Conservation (phyloP, 2,329 filamentous ascomycete species). For the Stagonosporopsis tanaceti region DNA sequence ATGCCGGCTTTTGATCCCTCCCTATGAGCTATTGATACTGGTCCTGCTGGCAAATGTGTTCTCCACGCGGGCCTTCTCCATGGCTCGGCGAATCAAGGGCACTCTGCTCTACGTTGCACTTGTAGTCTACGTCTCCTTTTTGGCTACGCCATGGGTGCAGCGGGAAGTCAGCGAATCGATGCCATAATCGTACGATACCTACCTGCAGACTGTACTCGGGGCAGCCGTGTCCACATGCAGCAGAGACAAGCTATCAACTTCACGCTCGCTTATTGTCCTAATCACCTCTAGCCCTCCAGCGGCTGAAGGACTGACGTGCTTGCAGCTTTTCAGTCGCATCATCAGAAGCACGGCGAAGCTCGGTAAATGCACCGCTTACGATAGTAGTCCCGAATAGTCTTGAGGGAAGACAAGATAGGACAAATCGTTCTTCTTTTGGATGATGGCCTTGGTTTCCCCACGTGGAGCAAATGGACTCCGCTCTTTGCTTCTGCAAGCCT, state of each 20-base stretch:
- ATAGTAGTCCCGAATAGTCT: constrained; percentile 4
- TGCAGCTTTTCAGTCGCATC: neutral
- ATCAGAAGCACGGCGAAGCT: constrained; percentile 14
- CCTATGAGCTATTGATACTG: neutral
- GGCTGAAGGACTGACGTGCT: constrained; percentile 1
- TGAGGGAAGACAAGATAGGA: constrained; percentile 1
- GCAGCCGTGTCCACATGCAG: neutral
- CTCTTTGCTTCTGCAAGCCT: constrained; percentile 16
- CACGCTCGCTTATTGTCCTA: neutral
- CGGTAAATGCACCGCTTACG: constrained; percentile 1
- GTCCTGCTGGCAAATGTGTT: neutral
- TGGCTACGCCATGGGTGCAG: neutral
- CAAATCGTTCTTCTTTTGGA: constrained; percentile 3
- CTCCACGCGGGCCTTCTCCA: no score
- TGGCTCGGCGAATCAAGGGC: neutral
- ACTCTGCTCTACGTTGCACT: neutral
- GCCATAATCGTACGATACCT: constrained; percentile 15
- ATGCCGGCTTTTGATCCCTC: neutral
- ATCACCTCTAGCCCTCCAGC: constrained; percentile 7
- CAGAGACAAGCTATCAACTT: neutral
- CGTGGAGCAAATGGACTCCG: constrained; percentile 5
- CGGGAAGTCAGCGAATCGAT: neutral
- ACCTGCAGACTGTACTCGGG: neutral
- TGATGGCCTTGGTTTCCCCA: constrained; percentile 5
- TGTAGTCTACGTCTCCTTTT: neutral